A percentile compares a stretch with the other conserved stretches of the same genome.
Conservation (phyloP, 2,329 filamentous ascomycete genomes). For the Immersiporthe knoxdaviesiana region DNA sequence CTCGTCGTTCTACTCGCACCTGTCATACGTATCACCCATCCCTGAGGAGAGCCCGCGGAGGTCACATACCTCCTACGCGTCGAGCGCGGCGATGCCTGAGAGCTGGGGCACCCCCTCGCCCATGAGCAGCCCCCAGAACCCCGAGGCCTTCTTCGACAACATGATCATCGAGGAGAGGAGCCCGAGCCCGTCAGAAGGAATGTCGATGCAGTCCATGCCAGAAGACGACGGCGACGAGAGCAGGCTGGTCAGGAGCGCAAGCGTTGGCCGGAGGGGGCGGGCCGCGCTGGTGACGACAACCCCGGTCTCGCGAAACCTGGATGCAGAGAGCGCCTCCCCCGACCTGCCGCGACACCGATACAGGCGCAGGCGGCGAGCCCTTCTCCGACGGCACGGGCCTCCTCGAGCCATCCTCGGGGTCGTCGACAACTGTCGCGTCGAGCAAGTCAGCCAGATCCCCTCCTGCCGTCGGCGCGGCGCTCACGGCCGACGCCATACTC, state of each 20-base stretch:
- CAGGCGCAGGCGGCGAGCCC: slow-evolving; percentile 43
- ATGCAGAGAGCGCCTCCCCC: slow-evolving; percentile 29
- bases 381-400: slow-evolving; percentile 52
- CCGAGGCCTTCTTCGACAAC: slow-evolving; percentile 57
- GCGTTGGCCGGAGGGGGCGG: slow-evolving; percentile 63
- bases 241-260: slow-evolving; percentile 63
- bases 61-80: slow-evolving; percentile 69
- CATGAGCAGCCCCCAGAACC: slow-evolving; percentile 48
- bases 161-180: slow-evolving; percentile 47
- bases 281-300: slow-evolving; percentile 54
- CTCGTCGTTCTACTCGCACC: slow-evolving; percentile 67
- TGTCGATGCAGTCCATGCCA: slow-evolving; percentile 40
- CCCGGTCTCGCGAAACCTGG: background rate
- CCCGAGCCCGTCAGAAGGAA: slow-evolving; percentile 30
- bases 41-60: slow-evolving; percentile 68
- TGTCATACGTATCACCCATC: slow-evolving; percentile 74
- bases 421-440: slow-evolving; percentile 47
- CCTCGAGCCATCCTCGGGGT: slow-evolving; percentile 51
- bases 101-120: slow-evolving; percentile 62
- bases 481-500: slow-evolving; percentile 52
- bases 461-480: slow-evolving; percentile 32
- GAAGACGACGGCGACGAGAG: slow-evolving; percentile 58
- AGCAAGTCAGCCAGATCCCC: slow-evolving; percentile 32
- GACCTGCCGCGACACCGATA: slow-evolving; percentile 44
- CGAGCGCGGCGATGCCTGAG: slow-evolving; percentile 72